Conservation (phyloP, 2,329 filamentous ascomycete genomes). For the Neodidymelliopsis sp. region DNA sequence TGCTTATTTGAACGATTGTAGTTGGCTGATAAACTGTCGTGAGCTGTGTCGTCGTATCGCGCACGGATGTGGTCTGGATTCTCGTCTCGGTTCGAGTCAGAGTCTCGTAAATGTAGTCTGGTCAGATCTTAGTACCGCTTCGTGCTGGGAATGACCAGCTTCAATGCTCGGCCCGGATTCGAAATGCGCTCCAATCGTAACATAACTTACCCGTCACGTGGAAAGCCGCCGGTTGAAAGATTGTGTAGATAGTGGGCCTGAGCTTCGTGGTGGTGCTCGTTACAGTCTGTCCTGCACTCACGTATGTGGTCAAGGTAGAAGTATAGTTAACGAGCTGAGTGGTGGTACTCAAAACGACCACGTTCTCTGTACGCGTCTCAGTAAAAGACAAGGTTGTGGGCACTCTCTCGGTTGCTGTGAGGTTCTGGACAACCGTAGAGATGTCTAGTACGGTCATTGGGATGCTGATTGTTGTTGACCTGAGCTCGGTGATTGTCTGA, state of each 20-base stretch:
- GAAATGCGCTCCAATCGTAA: too few relatives aligned
- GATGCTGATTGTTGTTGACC: background rate
- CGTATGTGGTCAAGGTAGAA: background rate
- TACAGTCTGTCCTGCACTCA: background rate
- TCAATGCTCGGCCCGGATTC: too few relatives aligned
- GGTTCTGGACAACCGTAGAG: background rate
- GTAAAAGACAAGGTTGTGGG: background rate
- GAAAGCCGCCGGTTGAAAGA: background rate
- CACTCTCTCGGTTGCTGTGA: background rate
- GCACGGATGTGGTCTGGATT: background rate
- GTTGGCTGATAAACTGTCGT: background rate
- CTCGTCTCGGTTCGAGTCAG: background rate
- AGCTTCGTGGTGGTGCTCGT: background rate
- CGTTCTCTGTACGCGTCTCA: background rate
- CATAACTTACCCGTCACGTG: conserved; percentile 1
- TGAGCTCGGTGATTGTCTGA: too few relatives aligned
- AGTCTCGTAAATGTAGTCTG: conserved; percentile 2
- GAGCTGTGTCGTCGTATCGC: background rate
- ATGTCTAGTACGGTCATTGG: background rate
- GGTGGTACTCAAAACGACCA: background rate
- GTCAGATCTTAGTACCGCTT: too few relatives aligned
- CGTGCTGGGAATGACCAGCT: too few relatives aligned
- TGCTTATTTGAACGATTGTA: background rate
- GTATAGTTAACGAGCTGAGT: conserved; percentile 1
- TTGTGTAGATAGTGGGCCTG: background rate